Conservation (phyloP, 164 flowering plant species). For the Stephania cephalantha region DNA sequence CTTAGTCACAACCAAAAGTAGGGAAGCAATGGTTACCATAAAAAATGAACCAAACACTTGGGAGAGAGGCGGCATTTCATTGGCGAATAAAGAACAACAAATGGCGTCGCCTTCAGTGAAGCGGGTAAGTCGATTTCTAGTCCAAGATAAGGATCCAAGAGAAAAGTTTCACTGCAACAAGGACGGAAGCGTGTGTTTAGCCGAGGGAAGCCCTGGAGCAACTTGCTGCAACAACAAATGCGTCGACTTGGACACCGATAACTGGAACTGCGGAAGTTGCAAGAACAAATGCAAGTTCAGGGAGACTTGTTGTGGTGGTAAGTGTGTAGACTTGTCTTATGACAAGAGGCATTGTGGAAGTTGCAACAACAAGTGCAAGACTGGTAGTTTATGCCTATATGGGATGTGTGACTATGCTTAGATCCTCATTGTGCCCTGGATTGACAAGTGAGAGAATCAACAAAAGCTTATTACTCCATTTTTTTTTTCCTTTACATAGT, state of each 20-base stretch:
- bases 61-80: not conserved
- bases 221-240: slow-evolving; percentile 65
- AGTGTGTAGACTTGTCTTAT: slow-evolving; percentile 38
- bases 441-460: not conserved
- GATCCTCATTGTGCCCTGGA: not conserved
- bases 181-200: slow-evolving; percentile 26
- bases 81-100: not conserved
- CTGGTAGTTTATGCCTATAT: slow-evolving; percentile 16
- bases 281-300: slow-evolving; percentile 46
- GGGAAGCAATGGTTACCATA: not conserved
- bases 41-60: not conserved
- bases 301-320: slow-evolving; percentile 45
- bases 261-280: slow-evolving; percentile 52
- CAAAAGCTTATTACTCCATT: not conserved
- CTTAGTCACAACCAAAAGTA: slow-evolving; percentile 9
- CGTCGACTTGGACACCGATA: slow-evolving; percentile 30
- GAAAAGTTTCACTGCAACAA: slow-evolving; percentile 47
- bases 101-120: not conserved
- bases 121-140: slow-evolving; percentile 43
- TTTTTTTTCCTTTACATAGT: not conserved
- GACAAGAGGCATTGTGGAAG: slow-evolving; percentile 59
- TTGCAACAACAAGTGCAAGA: slow-evolving; percentile 38
- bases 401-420: slow-evolving; percentile 22
- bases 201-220: slow-evolving; percentile 6
- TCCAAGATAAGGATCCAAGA: slow-evolving; percentile 23